phyloP scores from a whole-genome alignment of 2,329 filamentous ascomycete genomes.

The Colletotrichum higginsianum region DNA sequence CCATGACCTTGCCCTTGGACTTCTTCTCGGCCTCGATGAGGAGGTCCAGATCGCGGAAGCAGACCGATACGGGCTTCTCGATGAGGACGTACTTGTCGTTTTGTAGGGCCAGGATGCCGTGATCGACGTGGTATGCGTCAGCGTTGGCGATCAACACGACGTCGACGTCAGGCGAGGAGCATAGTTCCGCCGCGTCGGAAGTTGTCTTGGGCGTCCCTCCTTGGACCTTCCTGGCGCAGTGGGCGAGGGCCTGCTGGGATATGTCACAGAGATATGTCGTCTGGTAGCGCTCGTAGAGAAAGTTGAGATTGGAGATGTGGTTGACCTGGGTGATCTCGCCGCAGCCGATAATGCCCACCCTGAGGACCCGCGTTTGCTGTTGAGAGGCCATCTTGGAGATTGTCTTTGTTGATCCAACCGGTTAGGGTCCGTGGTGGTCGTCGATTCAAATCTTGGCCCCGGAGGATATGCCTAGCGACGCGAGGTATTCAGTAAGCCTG shows the following conservation, averaged over 20 bases:
- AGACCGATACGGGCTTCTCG: constrained; percentile 71
- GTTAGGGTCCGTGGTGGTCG: background rate
- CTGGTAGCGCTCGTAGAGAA: constrained; percentile 60
- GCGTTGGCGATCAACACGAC: constrained; percentile 68
- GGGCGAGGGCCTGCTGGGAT: constrained; percentile 52
- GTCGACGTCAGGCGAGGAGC: constrained; percentile 60
- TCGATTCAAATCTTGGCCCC: background rate
- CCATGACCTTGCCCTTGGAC: constrained; percentile 64
- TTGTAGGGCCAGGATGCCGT: constrained; percentile 66
- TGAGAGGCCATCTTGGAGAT: background rate
- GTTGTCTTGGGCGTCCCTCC: constrained; percentile 50
- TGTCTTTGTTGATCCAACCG: background rate
- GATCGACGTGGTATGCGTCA: constrained; percentile 69
- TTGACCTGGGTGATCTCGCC: constrained; percentile 67
- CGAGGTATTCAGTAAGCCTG: background rate
- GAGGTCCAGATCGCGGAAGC: constrained; percentile 58
- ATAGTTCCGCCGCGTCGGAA: constrained; percentile 57
- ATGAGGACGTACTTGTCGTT: constrained; percentile 70
- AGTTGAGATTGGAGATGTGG: constrained; percentile 66
- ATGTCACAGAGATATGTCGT: constrained; percentile 67
- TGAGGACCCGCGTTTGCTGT: constrained; percentile 39
- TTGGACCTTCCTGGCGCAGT: constrained; percentile 47
- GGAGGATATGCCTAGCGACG: background rate
- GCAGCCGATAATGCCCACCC: constrained; percentile 62
- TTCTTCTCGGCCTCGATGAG: constrained; percentile 65